Conservation (phyloP, 176 grass and related monocot species). For the Lolium multiflorum region DNA sequence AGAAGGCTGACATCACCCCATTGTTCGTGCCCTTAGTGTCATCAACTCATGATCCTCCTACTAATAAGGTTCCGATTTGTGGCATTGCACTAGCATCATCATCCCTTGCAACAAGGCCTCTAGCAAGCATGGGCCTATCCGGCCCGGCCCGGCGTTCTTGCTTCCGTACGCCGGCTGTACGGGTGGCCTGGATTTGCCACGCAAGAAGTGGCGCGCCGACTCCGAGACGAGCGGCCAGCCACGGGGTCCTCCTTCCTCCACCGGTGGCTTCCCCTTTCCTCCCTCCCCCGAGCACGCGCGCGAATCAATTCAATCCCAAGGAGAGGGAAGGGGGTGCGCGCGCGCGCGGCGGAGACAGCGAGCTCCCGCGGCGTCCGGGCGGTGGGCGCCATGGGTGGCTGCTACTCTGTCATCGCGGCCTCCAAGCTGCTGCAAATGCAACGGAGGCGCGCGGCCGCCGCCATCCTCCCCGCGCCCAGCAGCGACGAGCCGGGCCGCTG, state of each 20-base stretch:
- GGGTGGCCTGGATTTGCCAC: background rate
- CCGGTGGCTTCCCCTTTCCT: background rate
- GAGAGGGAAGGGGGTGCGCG: slow-evolving; percentile 1
- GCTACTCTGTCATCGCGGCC: slow-evolving; percentile 55
- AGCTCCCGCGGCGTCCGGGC: slow-evolving; percentile 32
- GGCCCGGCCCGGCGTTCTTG: background rate
- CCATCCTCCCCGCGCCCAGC: slow-evolving; percentile 44
- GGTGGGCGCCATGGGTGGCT: slow-evolving; percentile 56
- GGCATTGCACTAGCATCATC: too few species aligned
- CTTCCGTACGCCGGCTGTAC: background rate
- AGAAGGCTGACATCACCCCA: too few species aligned
- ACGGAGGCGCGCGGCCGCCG: slow-evolving; percentile 1
- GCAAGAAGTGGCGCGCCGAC: background rate
- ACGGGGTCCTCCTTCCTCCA: background rate
- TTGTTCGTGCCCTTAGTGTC: too few species aligned
- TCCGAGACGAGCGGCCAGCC: slow-evolving; percentile 45
- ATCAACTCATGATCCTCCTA: too few species aligned
- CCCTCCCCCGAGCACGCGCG: background rate
- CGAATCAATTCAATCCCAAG: background rate
- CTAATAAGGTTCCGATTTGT: too few species aligned
- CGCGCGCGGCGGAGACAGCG: slow-evolving; percentile 33
- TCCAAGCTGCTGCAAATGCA: background rate
- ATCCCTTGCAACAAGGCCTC: background rate
- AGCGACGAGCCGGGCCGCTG: slow-evolving; percentile 26
- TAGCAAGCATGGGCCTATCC: background rate